Conservation (phyloP, 768 basidiomycete genomes). For the Hericium alpestre region DNA sequence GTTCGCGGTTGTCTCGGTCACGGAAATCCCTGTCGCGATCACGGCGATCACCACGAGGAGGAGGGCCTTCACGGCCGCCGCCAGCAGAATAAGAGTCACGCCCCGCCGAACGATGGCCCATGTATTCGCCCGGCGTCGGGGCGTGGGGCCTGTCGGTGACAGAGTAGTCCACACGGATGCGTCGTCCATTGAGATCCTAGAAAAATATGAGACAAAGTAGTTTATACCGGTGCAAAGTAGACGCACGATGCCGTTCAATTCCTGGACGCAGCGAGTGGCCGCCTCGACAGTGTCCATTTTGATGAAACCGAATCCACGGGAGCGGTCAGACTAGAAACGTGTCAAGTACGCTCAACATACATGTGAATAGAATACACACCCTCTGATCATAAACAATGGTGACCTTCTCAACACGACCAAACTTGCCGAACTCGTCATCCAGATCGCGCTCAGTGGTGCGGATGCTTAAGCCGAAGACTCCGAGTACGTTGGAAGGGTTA, state of each 20-base stretch:
- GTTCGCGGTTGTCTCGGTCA: slow-evolving; percentile 33
- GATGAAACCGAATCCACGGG: slow-evolving; percentile 97
- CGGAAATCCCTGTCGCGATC: slow-evolving; percentile 29
- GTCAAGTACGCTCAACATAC: slow-evolving; percentile 11
- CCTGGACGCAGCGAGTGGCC: slow-evolving; percentile 76
- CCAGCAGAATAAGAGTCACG: slow-evolving; percentile 26
- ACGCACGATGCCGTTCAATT: slow-evolving; percentile 85
- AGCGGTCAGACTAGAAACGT: slow-evolving; percentile 69
- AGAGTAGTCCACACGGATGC: slow-evolving; percentile 94
- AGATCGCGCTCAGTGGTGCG: slow-evolving; percentile 89
- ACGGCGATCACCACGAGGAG: slow-evolving; percentile 22
- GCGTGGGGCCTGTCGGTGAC: slow-evolving; percentile 90
- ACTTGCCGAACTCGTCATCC: slow-evolving; percentile 86
- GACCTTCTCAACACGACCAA: slow-evolving; percentile 87
- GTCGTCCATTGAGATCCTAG: slow-evolving; percentile 88
- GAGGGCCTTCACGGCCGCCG: slow-evolving; percentile 19
- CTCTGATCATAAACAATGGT: slow-evolving; percentile 95
- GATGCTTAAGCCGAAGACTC: slow-evolving; percentile 97
- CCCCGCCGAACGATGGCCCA: slow-evolving; percentile 63
- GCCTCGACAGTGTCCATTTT: slow-evolving; percentile 86
- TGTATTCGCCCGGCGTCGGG: slow-evolving; percentile 96
- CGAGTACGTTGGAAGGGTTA: slow-evolving; percentile 79
- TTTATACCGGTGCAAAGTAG: background rate
- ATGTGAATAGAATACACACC: slow-evolving; percentile 38
- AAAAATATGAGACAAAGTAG: slow-evolving; percentile 4